Base-by-base conservation (phyloP, 768 basidiomycete genomes). In the Suillus occidentalis region DNA sequence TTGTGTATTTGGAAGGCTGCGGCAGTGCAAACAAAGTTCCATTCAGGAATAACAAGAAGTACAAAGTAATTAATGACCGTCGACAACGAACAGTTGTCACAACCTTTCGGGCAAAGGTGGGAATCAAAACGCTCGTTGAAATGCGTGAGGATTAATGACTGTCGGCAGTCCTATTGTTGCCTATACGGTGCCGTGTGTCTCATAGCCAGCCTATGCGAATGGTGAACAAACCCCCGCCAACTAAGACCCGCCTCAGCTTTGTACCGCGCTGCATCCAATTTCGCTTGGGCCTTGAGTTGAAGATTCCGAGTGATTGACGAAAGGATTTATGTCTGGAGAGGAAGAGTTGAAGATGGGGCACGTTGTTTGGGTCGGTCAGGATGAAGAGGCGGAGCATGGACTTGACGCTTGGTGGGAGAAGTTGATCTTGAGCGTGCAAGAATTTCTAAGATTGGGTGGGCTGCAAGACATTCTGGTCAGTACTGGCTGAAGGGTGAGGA, bases 81-180 rank as follows among this genome's bases (percentile, higher is more conserved):
- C n/a, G n/a, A n/a, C n/a, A n/a, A n/a, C n/a, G n/a, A 77, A 73
- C 97, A 99, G 67, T 93, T 95, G 74, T 99, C 92, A 75, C 97
- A 99, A 5, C 83, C 82, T 47, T 81, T 79, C 42, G 84, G 76
- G 72, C 97, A 99, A 18, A 86, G 68, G 31, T 73, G 78, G 37
- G 83, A 78, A 65, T 89, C 84, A 76, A 98, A 98, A 10, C 80
- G 79, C 74, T 99, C 93, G 66, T 87, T 88, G 70, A 97, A 99
- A 75, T 93, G 92, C n/a, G 84, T 83, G 20, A 99, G 85, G n/a
- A 98, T 80, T 69, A 94, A 92, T 6, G 85, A 82, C 3, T 97
- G 89, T 14, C 97, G 89, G 72, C 97, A 99, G 68, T 92, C 91
- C 91, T 71, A 95, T 95, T 40, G 89, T 87, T 10, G 93, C 92